A percentile compares a stretch with the other conserved stretches of the same genome.
These are phyloP conservation scores for Colletotrichum zoysiae DNA, from an alignment of 2,329 filamentous ascomycete species.

Conservation along the genomic window DNA sequence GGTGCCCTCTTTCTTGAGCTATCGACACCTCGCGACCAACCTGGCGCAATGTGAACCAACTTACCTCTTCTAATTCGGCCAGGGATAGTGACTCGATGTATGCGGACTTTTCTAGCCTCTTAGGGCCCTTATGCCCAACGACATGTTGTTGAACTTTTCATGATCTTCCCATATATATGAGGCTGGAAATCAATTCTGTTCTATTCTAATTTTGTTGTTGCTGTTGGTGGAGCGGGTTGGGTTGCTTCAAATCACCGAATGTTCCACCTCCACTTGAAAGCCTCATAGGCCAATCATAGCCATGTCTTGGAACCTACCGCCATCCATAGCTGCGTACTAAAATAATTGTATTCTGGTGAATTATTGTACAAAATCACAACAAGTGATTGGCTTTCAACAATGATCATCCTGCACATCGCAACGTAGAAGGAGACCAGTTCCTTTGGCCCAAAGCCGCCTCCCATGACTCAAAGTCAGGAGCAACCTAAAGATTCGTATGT, in stretches of 20 bases:
- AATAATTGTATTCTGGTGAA: background rate
- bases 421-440: background rate
- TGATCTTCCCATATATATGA: too few species aligned
- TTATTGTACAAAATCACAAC: background rate
- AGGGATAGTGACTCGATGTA: background rate
- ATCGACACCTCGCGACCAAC: background rate
- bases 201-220: background rate
- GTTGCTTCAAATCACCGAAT: background rate
- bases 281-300: background rate
- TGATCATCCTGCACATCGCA: background rate
- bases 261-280: background rate
- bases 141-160: background rate
- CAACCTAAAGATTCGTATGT: background rate
- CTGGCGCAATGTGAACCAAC: background rate
- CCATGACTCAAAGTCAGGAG: background rate
- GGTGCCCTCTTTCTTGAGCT: background rate
- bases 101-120: background rate
- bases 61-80: background rate
- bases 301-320: background rate
- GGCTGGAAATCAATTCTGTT: too few species aligned
- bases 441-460: background rate
- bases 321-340: background rate
- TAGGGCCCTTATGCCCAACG: background rate
- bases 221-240: too few species aligned
- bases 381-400: background rate